A percentile compares a stretch with the other conserved stretches of the same genome.
Conservation (phyloP, 495 filamentous ascomycete species). For the Talaromyces thailandensis region DNA sequence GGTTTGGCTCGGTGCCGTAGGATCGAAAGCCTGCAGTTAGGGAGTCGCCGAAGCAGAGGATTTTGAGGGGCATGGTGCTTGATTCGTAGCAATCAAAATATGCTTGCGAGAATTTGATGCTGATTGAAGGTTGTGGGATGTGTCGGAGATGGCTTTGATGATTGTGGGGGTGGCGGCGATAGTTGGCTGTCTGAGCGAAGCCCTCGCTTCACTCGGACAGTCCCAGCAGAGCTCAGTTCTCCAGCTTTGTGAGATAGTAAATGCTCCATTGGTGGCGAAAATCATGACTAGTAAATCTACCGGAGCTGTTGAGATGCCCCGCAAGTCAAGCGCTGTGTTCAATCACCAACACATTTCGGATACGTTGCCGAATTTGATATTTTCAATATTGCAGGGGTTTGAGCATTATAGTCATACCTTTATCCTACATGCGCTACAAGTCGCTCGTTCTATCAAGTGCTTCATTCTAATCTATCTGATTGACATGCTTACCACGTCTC, state of each 20-base stretch:
- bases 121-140: not conserved
- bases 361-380: no score
- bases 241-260: no score
- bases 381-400: no score
- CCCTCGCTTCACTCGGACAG: no score
- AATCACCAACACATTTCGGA: no score
- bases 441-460: no score
- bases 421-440: no score
- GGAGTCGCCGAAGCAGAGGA: slow-evolving; percentile 59
- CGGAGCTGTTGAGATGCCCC: not conserved
- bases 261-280: no score
- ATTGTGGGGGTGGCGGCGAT: not conserved
- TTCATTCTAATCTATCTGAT: no score
- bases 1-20: slow-evolving; percentile 27
- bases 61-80: slow-evolving; percentile 6
- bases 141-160: not conserved
- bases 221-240: no score
- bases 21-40: slow-evolving; percentile 48
- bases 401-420: no score
- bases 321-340: not conserved
- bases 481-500: not conserved
- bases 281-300: not conserved
- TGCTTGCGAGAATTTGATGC: not conserved
- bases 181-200: no score
- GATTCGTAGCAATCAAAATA: not conserved